Percentiles rank a stretch among this genome's conserved stretches.
phyloP scores from a whole-genome alignment of 345 rosid genomes.

The Dipteronia dyeriana region DNA sequence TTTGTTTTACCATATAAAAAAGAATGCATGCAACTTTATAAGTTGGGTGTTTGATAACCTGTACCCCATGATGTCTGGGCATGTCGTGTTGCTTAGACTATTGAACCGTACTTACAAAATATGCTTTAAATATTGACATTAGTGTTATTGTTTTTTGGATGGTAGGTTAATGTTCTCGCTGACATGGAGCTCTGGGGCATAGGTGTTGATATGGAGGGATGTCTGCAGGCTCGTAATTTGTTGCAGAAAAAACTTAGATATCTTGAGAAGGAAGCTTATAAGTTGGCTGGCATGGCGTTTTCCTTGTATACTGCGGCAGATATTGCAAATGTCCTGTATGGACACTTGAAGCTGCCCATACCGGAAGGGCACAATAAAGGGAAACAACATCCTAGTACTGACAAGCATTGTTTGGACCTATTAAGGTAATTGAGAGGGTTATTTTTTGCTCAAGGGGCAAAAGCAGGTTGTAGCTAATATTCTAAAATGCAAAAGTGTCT shows the following conservation, averaged over 20 bases:
- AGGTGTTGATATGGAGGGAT: conserved; percentile 90
- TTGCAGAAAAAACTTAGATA: conserved; percentile 69
- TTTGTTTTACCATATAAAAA: background rate
- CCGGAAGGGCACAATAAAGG: conserved; percentile 64
- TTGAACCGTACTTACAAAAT: background rate
- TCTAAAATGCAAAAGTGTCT: background rate
- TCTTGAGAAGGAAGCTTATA: conserved; percentile 84
- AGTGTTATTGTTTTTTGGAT: conserved; percentile 22
- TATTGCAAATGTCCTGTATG: conserved; percentile 83
- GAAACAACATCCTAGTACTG: conserved; percentile 89
- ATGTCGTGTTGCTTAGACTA: background rate
- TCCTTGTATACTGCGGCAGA: conserved; percentile 82
- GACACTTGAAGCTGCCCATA: conserved; percentile 77
- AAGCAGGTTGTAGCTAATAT: background rate
- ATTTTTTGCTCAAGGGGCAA: conserved; percentile 1
- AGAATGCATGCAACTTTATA: conserved; percentile 4
- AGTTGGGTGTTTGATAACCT: background rate
- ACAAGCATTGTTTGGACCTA: conserved; percentile 82
- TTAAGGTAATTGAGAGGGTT: conserved; percentile 54
- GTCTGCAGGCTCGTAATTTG: conserved; percentile 67
- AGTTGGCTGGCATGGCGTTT: conserved; percentile 81
- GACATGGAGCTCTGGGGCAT: conserved; percentile 97
- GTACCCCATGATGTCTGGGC: background rate
- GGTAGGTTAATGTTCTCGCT: conserved; percentile 85
- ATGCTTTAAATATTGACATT: conserved; percentile 11